Percentiles rank a stretch among this genome's conserved stretches.
phyloP scores from a whole-genome alignment of 2,329 filamentous ascomycete species.

The Claviceps sorghi region DNA sequence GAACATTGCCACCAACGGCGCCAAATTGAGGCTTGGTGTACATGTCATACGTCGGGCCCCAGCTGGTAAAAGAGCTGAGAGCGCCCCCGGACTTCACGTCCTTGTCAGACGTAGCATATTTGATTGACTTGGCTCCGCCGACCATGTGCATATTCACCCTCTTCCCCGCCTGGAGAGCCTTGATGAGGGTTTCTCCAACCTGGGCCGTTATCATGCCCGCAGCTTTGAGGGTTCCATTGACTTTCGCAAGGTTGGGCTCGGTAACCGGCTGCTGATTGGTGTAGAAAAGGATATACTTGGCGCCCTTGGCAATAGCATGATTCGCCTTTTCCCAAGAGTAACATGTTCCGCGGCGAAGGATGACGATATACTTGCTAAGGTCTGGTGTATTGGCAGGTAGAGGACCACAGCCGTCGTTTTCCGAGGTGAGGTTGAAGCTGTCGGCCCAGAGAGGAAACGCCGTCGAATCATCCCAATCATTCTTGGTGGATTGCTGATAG shows the following conservation, averaged over 20 bases:
- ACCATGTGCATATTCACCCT: constrained; percentile 30
- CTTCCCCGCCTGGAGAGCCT: constrained; percentile 26
- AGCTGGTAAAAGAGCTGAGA: constrained; percentile 38
- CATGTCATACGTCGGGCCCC: constrained; percentile 47
- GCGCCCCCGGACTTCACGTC: constrained; percentile 30
- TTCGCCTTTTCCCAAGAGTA: constrained; percentile 38
- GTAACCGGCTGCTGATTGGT: constrained; percentile 27
- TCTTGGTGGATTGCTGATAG: constrained; percentile 26
- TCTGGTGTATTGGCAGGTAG: constrained; percentile 40
- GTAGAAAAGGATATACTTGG: constrained; percentile 47
- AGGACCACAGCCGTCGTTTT: constrained; percentile 36
- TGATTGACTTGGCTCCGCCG: constrained; percentile 21
- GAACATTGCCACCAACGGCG: constrained; percentile 41
- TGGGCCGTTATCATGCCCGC: constrained; percentile 27
- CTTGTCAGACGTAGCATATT: constrained; percentile 17
- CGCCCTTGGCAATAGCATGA: constrained; percentile 39
- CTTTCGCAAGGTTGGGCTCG: too few relatives aligned
- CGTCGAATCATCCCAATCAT: constrained; percentile 28
- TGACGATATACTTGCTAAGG: constrained; percentile 40
- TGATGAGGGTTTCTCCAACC: constrained; percentile 30
- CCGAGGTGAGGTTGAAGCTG: constrained; percentile 33
- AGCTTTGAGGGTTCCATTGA: constrained; percentile 14
- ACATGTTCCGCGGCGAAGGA: constrained; percentile 45
- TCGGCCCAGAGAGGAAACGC: constrained; percentile 34
- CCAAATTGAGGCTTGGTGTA: constrained; percentile 41